phyloP scores from a whole-genome alignment of 805 yeast species.

The Candida endomychidarum region DNA sequence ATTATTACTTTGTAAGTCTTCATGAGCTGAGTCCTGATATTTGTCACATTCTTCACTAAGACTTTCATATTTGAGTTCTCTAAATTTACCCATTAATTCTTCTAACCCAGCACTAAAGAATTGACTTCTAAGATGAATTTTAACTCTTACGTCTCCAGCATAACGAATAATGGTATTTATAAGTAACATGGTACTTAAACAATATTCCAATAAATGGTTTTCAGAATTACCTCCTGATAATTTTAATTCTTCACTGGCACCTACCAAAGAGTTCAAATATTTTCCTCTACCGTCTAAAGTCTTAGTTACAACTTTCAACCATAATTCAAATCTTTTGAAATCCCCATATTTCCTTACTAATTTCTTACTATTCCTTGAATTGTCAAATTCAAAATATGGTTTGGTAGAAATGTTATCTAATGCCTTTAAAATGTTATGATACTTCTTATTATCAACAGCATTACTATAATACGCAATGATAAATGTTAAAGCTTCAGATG shows the following conservation, averaged over 20 bases:
- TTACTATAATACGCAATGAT: constrained; percentile 40
- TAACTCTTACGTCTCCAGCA: constrained; percentile 43
- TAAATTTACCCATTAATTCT: constrained; percentile 51
- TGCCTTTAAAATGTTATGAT: constrained; percentile 56
- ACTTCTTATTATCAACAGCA: constrained; percentile 38
- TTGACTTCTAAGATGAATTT: constrained; percentile 60
- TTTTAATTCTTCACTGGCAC: constrained; percentile 82
- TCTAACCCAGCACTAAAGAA: constrained; percentile 58
- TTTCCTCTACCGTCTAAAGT: constrained; percentile 84
- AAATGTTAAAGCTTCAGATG: constrained; percentile 69
- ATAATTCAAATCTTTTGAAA: constrained; percentile 60
- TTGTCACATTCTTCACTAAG: constrained; percentile 65
- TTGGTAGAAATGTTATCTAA: constrained; percentile 43
- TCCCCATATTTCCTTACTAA: constrained; percentile 35
- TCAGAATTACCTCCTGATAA: constrained; percentile 56
- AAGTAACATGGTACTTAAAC: constrained; percentile 67
- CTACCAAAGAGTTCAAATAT: constrained; percentile 82
- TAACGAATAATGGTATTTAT: constrained; percentile 60
- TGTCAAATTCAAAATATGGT: constrained; percentile 41
- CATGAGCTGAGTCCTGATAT: constrained; percentile 54
- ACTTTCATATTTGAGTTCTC: constrained; percentile 53
- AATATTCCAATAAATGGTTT: constrained; percentile 66
- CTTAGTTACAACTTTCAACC: constrained; percentile 66
- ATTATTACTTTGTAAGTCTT: constrained; percentile 32
- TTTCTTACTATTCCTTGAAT: constrained; percentile 14